Percentiles rank a stretch among this genome's conserved stretches.
Conservation (phyloP, 768 basidiomycete species). For the Rhizopogon vulgaris region DNA sequence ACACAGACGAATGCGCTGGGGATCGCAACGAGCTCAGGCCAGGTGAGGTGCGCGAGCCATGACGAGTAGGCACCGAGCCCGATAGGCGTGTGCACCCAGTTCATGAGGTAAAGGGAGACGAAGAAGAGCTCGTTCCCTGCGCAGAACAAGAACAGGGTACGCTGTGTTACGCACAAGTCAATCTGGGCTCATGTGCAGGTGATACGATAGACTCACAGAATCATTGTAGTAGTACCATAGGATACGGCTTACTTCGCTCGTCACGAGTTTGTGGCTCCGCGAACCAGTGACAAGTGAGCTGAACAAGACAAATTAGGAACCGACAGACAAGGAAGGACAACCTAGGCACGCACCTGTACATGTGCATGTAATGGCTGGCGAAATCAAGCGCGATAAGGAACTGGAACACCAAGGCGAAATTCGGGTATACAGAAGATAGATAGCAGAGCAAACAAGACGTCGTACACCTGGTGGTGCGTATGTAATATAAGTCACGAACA, state of each 20-base stretch:
- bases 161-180: conserved; percentile 36
- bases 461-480: conserved; percentile 67
- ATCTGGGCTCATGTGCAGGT: neutral
- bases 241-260: conserved; percentile 87
- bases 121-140: conserved; percentile 96
- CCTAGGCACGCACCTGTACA: conserved; percentile 77
- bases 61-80: conserved; percentile 29
- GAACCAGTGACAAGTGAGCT: conserved; percentile 96
- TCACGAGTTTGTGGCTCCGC: conserved; percentile 87
- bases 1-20: conserved; percentile 62
- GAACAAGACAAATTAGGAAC: no score
- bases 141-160: conserved; percentile 86
- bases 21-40: conserved; percentile 67
- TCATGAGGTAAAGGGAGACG: conserved; percentile 89
- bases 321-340: neutral
- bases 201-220: conserved; percentile 48
- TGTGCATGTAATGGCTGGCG: conserved; percentile 98
- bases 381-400: conserved; percentile 97
- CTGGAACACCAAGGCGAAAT: conserved; percentile 83
- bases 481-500: neutral
- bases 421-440: conserved; percentile 84
- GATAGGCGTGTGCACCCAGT: conserved; percentile 73
- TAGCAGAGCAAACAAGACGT: conserved; percentile 94
- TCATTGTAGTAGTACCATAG: conserved; percentile 93
- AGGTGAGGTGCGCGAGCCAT: conserved; percentile 42